Evolutionary conservation across 495 filamentous ascomycete genomes (phyloP).

Genomic region (Parathielavia hyrcaniae): DNA sequence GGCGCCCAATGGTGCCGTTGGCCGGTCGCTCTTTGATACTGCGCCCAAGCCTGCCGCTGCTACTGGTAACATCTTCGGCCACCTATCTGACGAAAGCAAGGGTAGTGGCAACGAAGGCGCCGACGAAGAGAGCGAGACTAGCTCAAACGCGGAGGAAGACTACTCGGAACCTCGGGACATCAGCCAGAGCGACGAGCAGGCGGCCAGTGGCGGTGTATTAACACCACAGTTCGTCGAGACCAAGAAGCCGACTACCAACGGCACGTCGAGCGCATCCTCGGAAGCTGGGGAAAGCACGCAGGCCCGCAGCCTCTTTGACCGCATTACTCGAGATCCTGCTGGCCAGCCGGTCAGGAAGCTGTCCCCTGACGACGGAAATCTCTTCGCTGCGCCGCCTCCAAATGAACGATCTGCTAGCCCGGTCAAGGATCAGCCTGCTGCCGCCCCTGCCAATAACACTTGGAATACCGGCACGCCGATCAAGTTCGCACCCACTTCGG

Average conservation of each 20-base stretch:
- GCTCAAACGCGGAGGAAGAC: constrained; percentile 39
- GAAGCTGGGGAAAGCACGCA: constrained; percentile 34
- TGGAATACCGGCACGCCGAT: constrained; percentile 40
- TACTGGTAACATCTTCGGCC: constrained; percentile 55
- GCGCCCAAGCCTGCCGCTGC: constrained; percentile 20
- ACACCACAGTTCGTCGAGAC: constrained; percentile 30
- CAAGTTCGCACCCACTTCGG: constrained; percentile 33
- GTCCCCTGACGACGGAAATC: constrained; percentile 21
- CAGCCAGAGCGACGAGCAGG: constrained; percentile 29
- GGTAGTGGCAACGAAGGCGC: constrained; percentile 41
- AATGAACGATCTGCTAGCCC: constrained; percentile 34
- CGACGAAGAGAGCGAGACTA: constrained; percentile 45
- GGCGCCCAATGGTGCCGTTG: constrained; percentile 20
- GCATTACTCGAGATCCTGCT: constrained; percentile 44
- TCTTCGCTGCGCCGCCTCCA: constrained; percentile 26
- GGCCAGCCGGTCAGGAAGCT: constrained; percentile 45
- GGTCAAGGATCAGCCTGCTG: constrained; percentile 31
- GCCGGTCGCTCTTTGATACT: constrained; percentile 29
- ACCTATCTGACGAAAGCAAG: constrained; percentile 51
- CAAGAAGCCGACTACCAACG: constrained; percentile 20
- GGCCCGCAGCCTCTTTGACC: constrained; percentile 54
- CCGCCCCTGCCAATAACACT: constrained; percentile 43
- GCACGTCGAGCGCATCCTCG: constrained; percentile 30
- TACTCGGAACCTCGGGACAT: constrained; percentile 39
- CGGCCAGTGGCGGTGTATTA: constrained; percentile 32